Evolutionary conservation across 441 rosid genomes (phyloP).

Genomic region (Pelargonium myrrhifolium): DNA sequence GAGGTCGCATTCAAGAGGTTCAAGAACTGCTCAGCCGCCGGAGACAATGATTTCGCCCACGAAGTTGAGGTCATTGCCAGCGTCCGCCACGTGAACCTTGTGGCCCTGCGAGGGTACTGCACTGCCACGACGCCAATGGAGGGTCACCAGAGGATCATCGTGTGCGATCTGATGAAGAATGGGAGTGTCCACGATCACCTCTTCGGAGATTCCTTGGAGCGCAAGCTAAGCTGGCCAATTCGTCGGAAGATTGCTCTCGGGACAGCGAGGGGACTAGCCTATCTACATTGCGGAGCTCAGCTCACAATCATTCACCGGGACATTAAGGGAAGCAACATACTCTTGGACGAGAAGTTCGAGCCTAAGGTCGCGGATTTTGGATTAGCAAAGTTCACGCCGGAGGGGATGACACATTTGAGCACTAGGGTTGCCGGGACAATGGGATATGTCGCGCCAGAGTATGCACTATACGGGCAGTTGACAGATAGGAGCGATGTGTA

Average conservation of each 20-base stretch:
- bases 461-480: conserved; percentile 59
- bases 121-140: conserved; percentile 68
- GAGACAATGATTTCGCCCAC: conserved; percentile 65
- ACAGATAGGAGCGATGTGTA: conserved; percentile 90
- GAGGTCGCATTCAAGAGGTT: conserved; percentile 87
- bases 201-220: conserved; percentile 28
- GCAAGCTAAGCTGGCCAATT: conserved; percentile 69
- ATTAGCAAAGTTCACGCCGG: conserved; percentile 77
- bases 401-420: conserved; percentile 80
- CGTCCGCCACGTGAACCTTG: conserved; percentile 83
- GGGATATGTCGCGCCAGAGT: conserved; percentile 55
- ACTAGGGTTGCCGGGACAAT: conserved; percentile 90
- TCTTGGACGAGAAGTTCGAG: conserved; percentile 74
- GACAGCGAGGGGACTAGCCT: conserved; percentile 82
- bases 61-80: conserved; percentile 95
- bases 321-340: conserved; percentile 83
- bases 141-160: conserved; percentile 96
- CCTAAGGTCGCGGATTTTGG: conserved; percentile 90
- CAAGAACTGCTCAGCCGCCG: conserved; percentile 78
- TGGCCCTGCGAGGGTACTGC: conserved; percentile 82
- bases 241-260: conserved; percentile 82
- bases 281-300: conserved; percentile 81
- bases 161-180: conserved; percentile 72
- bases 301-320: conserved; percentile 81
- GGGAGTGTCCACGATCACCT: conserved; percentile 86